phyloP scores from a whole-genome alignment of 2,329 filamentous ascomycete genomes.

The Alternaria brassicae region DNA sequence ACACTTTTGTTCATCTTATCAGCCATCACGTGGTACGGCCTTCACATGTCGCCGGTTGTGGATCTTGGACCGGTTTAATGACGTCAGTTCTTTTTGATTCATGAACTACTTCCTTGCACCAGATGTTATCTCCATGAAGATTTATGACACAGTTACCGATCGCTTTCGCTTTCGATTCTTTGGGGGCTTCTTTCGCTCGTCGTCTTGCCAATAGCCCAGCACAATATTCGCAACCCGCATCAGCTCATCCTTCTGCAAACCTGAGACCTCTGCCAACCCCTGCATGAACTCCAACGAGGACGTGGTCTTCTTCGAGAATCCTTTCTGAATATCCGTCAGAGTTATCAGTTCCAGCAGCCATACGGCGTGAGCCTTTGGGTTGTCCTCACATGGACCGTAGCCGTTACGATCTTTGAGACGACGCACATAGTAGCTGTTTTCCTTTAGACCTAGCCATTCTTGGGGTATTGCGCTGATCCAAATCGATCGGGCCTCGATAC shows the following conservation, averaged over 20 bases:
- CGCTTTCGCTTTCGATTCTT: not conserved
- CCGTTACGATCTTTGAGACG: not conserved
- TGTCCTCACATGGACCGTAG: not conserved
- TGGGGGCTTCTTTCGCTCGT: not conserved
- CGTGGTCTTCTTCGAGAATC: not conserved
- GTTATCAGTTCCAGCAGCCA: not conserved
- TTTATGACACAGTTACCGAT: not conserved
- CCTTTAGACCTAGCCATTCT: not conserved
- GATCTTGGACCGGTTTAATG: no score
- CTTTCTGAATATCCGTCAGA: not conserved
- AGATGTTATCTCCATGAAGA: not conserved
- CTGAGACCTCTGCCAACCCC: not conserved
- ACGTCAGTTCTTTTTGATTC: no score
- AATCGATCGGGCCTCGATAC: not conserved
- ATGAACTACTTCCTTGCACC: no score
- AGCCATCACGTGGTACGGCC: conserved; percentile 28
- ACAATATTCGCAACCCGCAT: not conserved
- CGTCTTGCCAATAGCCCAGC: not conserved
- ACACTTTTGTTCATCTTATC: conserved; percentile 43
- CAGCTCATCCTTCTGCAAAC: not conserved
- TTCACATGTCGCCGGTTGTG: not conserved
- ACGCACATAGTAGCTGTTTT: not conserved
- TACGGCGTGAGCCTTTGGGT: not conserved
- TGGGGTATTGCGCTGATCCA: not conserved
- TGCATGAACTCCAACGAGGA: not conserved